Conservation (phyloP, 768 basidiomycete species). For the Exsudoporus frostii region DNA sequence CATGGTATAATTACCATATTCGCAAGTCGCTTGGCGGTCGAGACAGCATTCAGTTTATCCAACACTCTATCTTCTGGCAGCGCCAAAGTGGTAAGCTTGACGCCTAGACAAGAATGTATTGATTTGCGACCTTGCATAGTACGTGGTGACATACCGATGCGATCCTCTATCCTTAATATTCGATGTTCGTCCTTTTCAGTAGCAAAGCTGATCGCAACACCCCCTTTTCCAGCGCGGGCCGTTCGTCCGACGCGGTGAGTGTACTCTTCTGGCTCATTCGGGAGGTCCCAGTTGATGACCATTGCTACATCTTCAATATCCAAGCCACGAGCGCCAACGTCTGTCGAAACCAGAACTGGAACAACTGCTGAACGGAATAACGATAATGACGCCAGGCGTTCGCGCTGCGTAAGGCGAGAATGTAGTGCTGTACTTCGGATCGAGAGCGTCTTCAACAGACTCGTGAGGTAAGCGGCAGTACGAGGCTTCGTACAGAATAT, state of each 20-base stretch:
- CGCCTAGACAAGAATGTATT: conserved; percentile 44
- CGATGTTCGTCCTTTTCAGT: conserved; percentile 90
- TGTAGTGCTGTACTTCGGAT: conserved; percentile 90
- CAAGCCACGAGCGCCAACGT: conserved; percentile 91
- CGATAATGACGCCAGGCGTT: conserved; percentile 79
- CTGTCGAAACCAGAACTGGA: conserved; percentile 90
- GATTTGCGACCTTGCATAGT: background rate
- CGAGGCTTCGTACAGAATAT: conserved; percentile 86
- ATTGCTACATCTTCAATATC: conserved; percentile 96
- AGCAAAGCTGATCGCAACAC: conserved; percentile 90
- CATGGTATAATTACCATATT: conserved; percentile 65
- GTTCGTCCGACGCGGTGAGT: conserved; percentile 94
- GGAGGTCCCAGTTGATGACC: conserved; percentile 97
- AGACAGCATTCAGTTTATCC: conserved; percentile 83
- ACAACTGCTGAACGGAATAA: conserved; percentile 84
- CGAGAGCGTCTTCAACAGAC: conserved; percentile 68
- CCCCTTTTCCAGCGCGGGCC: conserved; percentile 85
- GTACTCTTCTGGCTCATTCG: conserved; percentile 87
- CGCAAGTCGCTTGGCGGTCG: conserved; percentile 88
- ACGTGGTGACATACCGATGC: conserved; percentile 63
- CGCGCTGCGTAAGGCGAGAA: conserved; percentile 89
- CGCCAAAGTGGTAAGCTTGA: conserved; percentile 67
- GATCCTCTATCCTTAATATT: conserved; percentile 76
- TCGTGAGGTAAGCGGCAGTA: conserved; percentile 87
- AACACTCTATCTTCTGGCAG: conserved; percentile 80